phyloP scores from a whole-genome alignment of 2,329 filamentous ascomycete genomes.

The Colletotrichum godetiae region DNA sequence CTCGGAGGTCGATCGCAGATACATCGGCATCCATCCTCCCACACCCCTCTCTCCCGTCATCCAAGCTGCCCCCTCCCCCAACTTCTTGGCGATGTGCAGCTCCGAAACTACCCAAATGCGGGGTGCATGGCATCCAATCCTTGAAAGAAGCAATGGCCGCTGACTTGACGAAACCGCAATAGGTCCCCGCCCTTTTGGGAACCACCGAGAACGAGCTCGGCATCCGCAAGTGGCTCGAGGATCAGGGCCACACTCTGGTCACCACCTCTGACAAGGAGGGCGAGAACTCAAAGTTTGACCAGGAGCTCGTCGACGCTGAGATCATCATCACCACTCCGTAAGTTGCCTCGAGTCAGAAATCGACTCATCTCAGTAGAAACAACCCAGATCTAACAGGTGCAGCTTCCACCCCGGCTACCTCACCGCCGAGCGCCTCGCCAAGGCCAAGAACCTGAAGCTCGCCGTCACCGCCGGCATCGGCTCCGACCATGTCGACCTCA shows the following conservation, averaged over 20 bases:
- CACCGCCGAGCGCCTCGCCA: conserved; percentile 93
- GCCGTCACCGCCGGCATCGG: conserved; percentile 97
- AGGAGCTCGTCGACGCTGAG: conserved; percentile 96
- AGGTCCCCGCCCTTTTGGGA: conserved; percentile 86
- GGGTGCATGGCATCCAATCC: conserved; percentile 29
- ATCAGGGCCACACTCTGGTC: conserved; percentile 93
- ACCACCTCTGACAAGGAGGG: conserved; percentile 99
- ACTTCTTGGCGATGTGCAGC: conserved; percentile 16
- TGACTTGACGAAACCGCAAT: conserved; percentile 32
- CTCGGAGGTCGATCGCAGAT: conserved; percentile 36
- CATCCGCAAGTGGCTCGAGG: conserved; percentile 96
- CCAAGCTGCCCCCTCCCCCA: background rate
- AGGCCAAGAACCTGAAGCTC: conserved; percentile 99
- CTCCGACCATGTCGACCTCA: conserved; percentile 97
- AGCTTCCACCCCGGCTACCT: conserved; percentile 99
- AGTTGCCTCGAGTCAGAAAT: conserved; percentile 38
- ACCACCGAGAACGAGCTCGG: conserved; percentile 99
- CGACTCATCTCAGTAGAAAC: background rate
- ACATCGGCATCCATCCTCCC: conserved; percentile 29
- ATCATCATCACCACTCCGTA: conserved; percentile 99
- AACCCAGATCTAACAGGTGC: conserved; percentile 11
- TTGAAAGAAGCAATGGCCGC: background rate
- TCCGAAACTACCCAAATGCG: conserved; percentile 30
- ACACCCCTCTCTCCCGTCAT: background rate
- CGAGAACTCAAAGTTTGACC: conserved; percentile 91